phyloP scores from a whole-genome alignment of 495 filamentous ascomycete genomes.

The Parmelia sp. region DNA sequence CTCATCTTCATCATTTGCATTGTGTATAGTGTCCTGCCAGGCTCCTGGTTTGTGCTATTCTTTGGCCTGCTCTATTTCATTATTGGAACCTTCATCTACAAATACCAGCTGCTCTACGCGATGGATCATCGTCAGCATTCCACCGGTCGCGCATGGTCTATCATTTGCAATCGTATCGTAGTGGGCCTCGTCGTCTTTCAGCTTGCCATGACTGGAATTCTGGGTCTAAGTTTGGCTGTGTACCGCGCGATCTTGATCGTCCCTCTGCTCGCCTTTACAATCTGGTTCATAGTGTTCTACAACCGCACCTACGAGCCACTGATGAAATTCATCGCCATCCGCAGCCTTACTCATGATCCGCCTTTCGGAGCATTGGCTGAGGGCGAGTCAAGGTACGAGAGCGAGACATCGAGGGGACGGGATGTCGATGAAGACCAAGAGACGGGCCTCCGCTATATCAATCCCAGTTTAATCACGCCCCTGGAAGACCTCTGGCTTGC shows the following conservation, averaged over 20 bases:
- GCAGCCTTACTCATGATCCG: conserved; percentile 60
- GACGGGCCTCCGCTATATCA: conserved; percentile 59
- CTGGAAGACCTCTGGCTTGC: conserved; percentile 39
- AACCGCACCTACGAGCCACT: conserved; percentile 70
- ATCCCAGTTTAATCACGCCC: conserved; percentile 65
- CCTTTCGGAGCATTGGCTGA: conserved; percentile 34
- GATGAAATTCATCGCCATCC: conserved; percentile 84
- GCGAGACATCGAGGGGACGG: conserved; percentile 31
- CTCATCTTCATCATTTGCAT: conserved; percentile 90
- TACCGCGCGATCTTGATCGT: conserved; percentile 62
- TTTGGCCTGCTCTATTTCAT: conserved; percentile 84
- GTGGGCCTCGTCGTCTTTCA: conserved; percentile 84
- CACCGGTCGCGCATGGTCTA: conserved; percentile 87
- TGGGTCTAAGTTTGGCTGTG: conserved; percentile 68
- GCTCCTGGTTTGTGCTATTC: conserved; percentile 72
- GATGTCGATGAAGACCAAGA: conserved; percentile 62
- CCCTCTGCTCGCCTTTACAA: conserved; percentile 67
- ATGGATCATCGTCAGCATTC: conserved; percentile 98
- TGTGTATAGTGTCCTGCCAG: conserved; percentile 84
- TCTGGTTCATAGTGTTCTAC: conserved; percentile 82
- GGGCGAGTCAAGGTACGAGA: conserved; percentile 36
- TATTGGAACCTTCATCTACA: conserved; percentile 90
- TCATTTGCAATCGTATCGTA: conserved; percentile 86
- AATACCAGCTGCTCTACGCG: conserved; percentile 94
- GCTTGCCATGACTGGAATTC: conserved; percentile 78